phyloP scores from a whole-genome alignment of 306 rosid species.

The Alnus glutinosa region DNA sequence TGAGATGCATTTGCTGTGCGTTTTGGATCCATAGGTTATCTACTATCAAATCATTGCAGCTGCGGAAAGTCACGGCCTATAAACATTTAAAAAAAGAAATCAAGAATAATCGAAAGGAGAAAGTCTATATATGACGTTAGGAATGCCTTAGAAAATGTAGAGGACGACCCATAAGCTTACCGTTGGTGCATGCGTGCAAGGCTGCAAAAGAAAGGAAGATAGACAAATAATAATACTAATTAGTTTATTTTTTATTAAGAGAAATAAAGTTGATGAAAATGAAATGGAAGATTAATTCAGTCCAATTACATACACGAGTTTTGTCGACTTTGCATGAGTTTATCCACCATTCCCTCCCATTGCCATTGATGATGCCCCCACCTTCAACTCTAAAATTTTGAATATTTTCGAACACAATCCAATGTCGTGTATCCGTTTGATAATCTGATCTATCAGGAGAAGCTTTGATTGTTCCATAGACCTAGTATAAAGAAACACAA shows the following conservation, averaged over 20 bases:
- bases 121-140: not conserved
- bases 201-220: conserved; percentile 45
- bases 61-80: conserved; percentile 70
- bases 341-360: conserved; percentile 83
- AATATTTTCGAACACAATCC: conserved; percentile 56
- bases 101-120: not conserved
- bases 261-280: not conserved
- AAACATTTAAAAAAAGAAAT: conserved; percentile 4
- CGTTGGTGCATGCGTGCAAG: conserved; percentile 69
- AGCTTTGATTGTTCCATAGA: conserved; percentile 69
- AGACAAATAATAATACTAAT: not conserved
- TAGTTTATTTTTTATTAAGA: not conserved
- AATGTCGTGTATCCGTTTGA: conserved; percentile 30
- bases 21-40: conserved; percentile 40
- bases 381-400: conserved; percentile 54
- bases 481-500: conserved; percentile 32
- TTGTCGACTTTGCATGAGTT: conserved; percentile 74
- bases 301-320: conserved; percentile 42
- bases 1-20: conserved; percentile 78
- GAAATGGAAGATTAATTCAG: not conserved
- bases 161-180: conserved; percentile 45
- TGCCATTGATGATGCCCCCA: conserved; percentile 71
- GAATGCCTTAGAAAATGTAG: not conserved
- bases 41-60: conserved; percentile 54
- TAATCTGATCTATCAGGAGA: conserved; percentile 54